Percentiles rank a stretch among this genome's conserved stretches.
These are phyloP conservation scores for Aspergillus bertholletiae DNA, from an alignment of 495 filamentous ascomycete genomes.

Conservation along the genomic window DNA sequence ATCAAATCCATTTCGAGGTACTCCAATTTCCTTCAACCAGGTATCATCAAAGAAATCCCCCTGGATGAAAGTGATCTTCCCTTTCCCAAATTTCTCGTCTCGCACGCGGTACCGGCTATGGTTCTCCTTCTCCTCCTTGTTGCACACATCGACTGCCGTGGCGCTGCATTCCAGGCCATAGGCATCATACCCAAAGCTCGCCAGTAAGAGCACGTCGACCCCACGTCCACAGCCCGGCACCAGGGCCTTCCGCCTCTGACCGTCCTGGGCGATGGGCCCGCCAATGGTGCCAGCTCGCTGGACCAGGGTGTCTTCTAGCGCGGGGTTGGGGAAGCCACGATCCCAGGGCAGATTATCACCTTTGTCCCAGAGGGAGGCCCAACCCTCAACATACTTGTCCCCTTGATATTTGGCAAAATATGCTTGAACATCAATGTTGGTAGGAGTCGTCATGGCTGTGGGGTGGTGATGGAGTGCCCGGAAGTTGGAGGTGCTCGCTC, in stretches of 20 bases:
- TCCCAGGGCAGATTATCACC: conserved; percentile 50
- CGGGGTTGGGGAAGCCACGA: conserved; percentile 52
- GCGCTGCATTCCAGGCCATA: conserved; percentile 60
- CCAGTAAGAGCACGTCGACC: conserved; percentile 60
- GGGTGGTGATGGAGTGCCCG: conserved; percentile 10
- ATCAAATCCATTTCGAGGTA: conserved; percentile 48
- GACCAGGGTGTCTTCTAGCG: conserved; percentile 52
- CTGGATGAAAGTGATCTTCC: conserved; percentile 47
- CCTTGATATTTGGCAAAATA: conserved; percentile 28
- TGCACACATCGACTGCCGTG: conserved; percentile 45
- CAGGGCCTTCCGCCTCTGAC: conserved; percentile 34
- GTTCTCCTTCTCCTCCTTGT: conserved; percentile 28
- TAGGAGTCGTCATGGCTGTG: conserved; percentile 20
- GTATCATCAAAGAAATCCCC: conserved; percentile 65
- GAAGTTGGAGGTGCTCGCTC: conserved; percentile 8
- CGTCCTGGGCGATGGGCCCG: conserved; percentile 10
- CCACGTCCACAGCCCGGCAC: conserved; percentile 66
- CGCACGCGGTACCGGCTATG: conserved; percentile 33
- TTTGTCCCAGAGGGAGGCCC: background rate
- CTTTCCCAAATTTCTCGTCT: conserved; percentile 35
- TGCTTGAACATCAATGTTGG: conserved; percentile 22
- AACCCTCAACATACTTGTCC: conserved; percentile 28
- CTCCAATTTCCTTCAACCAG: conserved; percentile 41
- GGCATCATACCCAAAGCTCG: conserved; percentile 58
- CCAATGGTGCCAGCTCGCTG: conserved; percentile 37